Conservation (phyloP, 2,329 filamentous ascomycete species). For the Setomelanomma holmii region DNA sequence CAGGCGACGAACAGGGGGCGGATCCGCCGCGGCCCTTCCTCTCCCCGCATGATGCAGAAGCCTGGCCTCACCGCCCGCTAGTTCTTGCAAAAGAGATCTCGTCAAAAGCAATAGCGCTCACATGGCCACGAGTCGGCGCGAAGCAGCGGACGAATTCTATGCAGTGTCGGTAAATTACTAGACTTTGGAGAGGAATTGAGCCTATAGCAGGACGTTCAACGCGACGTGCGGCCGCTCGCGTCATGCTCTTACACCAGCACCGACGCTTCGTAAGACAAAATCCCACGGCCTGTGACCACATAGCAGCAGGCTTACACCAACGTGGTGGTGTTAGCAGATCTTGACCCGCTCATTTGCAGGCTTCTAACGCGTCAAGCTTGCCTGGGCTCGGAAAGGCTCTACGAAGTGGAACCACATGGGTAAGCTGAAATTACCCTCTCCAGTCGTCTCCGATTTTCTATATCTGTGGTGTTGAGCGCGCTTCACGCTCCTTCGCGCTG, state of each 20-base stretch:
- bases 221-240: conserved; percentile 19
- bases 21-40: conserved; percentile 17
- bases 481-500: conserved; percentile 19
- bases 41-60: conserved; percentile 30
- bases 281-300: conserved; percentile 33
- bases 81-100: conserved; percentile 16
- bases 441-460: conserved; percentile 24
- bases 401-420: conserved; percentile 23
- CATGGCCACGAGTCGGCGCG: conserved; percentile 13
- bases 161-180: conserved; percentile 14
- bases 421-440: conserved; percentile 22
- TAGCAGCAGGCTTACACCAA: conserved; percentile 26
- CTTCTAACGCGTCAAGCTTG: conserved; percentile 23
- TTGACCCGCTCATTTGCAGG: conserved; percentile 22
- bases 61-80: conserved; percentile 32
- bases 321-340: conserved; percentile 30
- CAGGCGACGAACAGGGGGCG: conserved; percentile 10
- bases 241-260: conserved; percentile 25
- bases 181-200: conserved; percentile 1
- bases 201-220: conserved; percentile 20
- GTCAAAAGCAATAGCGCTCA: conserved; percentile 20
- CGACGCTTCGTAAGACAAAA: conserved; percentile 23
- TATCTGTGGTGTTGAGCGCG: conserved; percentile 19
- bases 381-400: conserved; percentile 18
- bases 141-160: conserved; percentile 18